Percentiles rank a stretch among this genome's conserved stretches.
These are phyloP conservation scores for Leucosporidium yakuticum DNA, from an alignment of 768 basidiomycete genomes.

Conservation along the genomic window DNA sequence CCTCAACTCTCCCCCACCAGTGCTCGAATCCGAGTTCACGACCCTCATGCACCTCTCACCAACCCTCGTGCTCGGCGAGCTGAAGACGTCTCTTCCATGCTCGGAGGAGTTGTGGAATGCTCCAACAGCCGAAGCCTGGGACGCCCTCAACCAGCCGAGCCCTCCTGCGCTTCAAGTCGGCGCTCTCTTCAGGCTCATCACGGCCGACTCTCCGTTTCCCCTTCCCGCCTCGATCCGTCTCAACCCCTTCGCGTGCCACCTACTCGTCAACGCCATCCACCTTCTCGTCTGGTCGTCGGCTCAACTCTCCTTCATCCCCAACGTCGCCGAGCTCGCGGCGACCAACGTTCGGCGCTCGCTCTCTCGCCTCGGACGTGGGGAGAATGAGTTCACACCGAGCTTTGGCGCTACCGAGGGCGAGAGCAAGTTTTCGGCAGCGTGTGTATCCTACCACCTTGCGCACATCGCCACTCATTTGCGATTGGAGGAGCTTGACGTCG, in stretches of 20 bases:
- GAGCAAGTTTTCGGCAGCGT: background rate
- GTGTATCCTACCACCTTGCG: background rate
- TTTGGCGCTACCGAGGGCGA: background rate
- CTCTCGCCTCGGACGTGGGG: background rate
- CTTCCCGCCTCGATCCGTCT: too few species aligned
- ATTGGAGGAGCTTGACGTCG: conserved; percentile 4
- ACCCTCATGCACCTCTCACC: conserved; percentile 4
- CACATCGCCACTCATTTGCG: conserved; percentile 2
- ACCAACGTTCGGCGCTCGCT: conserved; percentile 5
- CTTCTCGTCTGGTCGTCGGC: background rate
- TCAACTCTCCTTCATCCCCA: background rate
- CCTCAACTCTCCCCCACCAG: too few species aligned
- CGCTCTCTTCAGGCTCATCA: too few species aligned
- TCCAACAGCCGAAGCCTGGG: too few species aligned
- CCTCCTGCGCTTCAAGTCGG: too few species aligned
- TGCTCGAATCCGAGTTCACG: background rate
- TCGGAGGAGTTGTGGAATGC: background rate
- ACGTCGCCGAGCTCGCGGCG: conserved; percentile 1
- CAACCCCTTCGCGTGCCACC: too few species aligned
- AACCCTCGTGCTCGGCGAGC: background rate
- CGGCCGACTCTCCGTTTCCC: too few species aligned
- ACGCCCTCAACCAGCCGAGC: too few species aligned
- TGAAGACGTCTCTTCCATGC: conserved; percentile 1
- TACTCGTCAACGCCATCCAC: too few species aligned
- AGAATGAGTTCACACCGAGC: background rate